Conservation (phyloP, 2,329 filamentous ascomycete genomes). For the Zarea fungicola region DNA sequence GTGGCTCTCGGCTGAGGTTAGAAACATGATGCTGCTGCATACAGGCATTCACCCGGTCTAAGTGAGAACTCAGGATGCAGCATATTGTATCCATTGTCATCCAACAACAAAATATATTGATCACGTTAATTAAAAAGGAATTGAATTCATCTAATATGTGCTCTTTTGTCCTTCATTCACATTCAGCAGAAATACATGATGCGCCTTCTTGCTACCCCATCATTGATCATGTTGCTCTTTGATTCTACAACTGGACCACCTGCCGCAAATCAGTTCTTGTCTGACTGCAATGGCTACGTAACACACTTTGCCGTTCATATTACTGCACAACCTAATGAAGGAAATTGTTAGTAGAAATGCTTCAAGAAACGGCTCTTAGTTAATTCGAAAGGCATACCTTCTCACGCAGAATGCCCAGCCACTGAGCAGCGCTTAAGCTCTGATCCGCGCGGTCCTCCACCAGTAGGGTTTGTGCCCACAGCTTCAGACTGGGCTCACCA, state of each 20-base stretch:
- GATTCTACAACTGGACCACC: slow-evolving; percentile 6
- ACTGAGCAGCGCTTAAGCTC: slow-evolving; percentile 86
- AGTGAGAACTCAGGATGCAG: no score
- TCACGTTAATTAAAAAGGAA: not conserved
- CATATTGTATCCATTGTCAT: no score
- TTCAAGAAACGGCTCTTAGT: not conserved
- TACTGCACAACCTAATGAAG: slow-evolving; percentile 30
- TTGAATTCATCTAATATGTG: slow-evolving; percentile 9
- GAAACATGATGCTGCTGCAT: no score
- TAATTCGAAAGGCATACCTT: slow-evolving; percentile 66
- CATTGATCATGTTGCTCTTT: slow-evolving; percentile 4
- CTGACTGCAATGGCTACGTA: not conserved
- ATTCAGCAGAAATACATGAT: slow-evolving; percentile 4
- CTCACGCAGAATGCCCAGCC: slow-evolving; percentile 85
- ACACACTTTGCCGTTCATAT: slow-evolving; percentile 8
- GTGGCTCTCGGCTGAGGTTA: no score
- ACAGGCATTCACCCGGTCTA: no score
- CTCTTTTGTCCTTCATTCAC: slow-evolving; percentile 2
- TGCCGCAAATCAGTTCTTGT: slow-evolving; percentile 4
- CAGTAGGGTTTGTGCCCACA: slow-evolving; percentile 95
- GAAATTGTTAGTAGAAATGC: not conserved
- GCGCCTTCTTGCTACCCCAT: slow-evolving; percentile 4
- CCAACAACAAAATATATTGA: not conserved
- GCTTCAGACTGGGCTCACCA: slow-evolving; percentile 86
- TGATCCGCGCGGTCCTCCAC: slow-evolving; percentile 95